Conservation (phyloP, 1,284 basidiomycete species). For the Heterobasidion occidentale region DNA sequence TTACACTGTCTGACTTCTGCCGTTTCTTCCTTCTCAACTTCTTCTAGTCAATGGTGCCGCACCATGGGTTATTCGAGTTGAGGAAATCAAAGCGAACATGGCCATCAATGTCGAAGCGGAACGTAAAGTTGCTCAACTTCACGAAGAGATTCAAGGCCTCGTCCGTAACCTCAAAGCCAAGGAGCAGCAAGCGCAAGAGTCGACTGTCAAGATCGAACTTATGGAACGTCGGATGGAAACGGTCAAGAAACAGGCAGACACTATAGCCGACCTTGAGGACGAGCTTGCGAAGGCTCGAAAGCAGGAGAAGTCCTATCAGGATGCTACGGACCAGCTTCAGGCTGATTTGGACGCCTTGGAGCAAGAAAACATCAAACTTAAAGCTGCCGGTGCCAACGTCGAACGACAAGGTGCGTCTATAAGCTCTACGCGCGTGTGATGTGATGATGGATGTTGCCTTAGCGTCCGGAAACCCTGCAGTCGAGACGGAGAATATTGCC, state of each 20-base stretch:
- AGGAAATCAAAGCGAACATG: slow-evolving; percentile 78
- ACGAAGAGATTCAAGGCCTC: slow-evolving; percentile 85
- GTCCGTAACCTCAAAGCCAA: slow-evolving; percentile 76
- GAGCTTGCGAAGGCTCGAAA: slow-evolving; percentile 78
- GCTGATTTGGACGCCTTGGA: slow-evolving; percentile 82
- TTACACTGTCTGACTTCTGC: slow-evolving; percentile 6
- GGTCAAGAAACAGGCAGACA: slow-evolving; percentile 83
- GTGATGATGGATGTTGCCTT: slow-evolving; percentile 4
- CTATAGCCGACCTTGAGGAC: slow-evolving; percentile 73
- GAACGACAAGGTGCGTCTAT: slow-evolving; percentile 55
- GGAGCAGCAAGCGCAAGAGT: slow-evolving; percentile 88
- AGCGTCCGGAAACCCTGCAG: slow-evolving; percentile 42
- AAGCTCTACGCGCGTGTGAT: neutral
- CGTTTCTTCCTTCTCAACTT: slow-evolving; percentile 3
- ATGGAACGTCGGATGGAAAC: slow-evolving; percentile 90
- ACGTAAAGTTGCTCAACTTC: slow-evolving; percentile 75
- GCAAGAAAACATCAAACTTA: slow-evolving; percentile 81
- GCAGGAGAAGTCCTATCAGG: slow-evolving; percentile 85
- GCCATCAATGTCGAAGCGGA: slow-evolving; percentile 91
- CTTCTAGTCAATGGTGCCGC: slow-evolving; percentile 62
- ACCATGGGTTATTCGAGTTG: slow-evolving; percentile 86
- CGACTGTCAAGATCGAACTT: slow-evolving; percentile 86
- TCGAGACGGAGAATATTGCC: slow-evolving; percentile 53
- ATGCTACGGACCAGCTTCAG: slow-evolving; percentile 90
- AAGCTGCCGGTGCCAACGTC: slow-evolving; percentile 51